Evolutionary conservation across 768 basidiomycete genomes (phyloP).

Genomic region (Rhizopogon roseolus): DNA sequence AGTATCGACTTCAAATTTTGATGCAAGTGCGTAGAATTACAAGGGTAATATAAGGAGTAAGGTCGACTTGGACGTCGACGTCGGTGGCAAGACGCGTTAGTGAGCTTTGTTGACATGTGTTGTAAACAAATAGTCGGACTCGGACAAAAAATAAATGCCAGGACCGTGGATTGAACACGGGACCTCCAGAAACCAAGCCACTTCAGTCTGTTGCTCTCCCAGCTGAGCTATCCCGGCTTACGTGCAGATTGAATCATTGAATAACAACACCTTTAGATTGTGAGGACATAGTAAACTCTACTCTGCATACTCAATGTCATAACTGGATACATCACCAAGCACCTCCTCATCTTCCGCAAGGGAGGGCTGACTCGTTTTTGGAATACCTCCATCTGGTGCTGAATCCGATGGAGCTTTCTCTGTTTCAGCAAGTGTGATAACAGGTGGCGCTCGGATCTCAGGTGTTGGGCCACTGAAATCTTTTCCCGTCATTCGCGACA

Average conservation of each 20-base stretch:
- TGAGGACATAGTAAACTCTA: slow-evolving; percentile 2
- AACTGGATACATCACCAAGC: slow-evolving; percentile 25
- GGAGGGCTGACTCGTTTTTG: slow-evolving; percentile 11
- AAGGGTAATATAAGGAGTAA: slow-evolving; percentile 4
- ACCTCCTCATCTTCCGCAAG: slow-evolving; percentile 29
- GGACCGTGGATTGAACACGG: slow-evolving; percentile 53
- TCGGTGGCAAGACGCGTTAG: slow-evolving; percentile 14
- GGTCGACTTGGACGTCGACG: slow-evolving; percentile 13
- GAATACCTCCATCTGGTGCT: neutral
- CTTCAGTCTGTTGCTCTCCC: slow-evolving; percentile 76
- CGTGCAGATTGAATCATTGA: neutral
- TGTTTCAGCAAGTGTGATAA: slow-evolving; percentile 28
- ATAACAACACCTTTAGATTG: neutral
- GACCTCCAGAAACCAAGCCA: slow-evolving; percentile 40
- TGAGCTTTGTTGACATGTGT: slow-evolving; percentile 26
- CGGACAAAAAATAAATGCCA: slow-evolving; percentile 32
- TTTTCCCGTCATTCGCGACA: slow-evolving; percentile 79
- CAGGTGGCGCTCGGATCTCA: slow-evolving; percentile 47
- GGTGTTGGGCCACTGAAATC: slow-evolving; percentile 82
- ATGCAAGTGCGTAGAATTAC: neutral
- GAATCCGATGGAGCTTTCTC: neutral
- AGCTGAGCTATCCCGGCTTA: slow-evolving; percentile 64
- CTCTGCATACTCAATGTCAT: slow-evolving; percentile 7
- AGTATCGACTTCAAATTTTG: neutral
- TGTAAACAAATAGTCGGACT: slow-evolving; percentile 1